phyloP scores from a whole-genome alignment of 2,329 filamentous ascomycete species.

The Daldinia eschscholtzii region DNA sequence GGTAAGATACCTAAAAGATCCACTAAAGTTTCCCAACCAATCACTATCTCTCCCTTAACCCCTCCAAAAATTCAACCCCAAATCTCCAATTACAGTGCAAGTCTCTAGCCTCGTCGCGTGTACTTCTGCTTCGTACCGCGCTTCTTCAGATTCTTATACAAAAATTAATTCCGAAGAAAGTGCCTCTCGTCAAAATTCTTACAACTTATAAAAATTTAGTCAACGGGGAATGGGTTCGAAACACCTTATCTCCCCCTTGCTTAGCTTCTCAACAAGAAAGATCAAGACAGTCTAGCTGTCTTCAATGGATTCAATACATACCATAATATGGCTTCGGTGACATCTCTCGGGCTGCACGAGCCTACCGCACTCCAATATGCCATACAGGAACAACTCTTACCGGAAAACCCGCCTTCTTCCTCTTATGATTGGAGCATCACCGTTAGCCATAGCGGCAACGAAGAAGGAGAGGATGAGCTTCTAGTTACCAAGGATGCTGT shows the following conservation, averaged over 20 bases:
- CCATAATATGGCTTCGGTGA: conserved; percentile 86
- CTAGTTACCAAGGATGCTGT: conserved; percentile 81
- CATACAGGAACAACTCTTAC: conserved; percentile 82
- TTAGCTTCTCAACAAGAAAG: conserved; percentile 12
- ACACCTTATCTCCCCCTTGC: neutral
- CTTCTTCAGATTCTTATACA: neutral
- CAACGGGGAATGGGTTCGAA: conserved; percentile 11
- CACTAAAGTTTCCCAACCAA: conserved; percentile 11
- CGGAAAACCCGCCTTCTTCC: conserved; percentile 72
- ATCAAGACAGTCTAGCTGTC: conserved; percentile 24
- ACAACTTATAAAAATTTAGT: conserved; percentile 4
- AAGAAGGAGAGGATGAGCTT: conserved; percentile 78
- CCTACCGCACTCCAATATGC: conserved; percentile 87
- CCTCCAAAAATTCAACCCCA: conserved; percentile 20
- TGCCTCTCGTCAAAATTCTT: conserved; percentile 5
- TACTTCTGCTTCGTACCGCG: conserved; percentile 6
- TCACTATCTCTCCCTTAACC: conserved; percentile 15
- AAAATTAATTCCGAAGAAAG: conserved; percentile 5
- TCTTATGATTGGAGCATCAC: conserved; percentile 82
- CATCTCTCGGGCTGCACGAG: conserved; percentile 90
- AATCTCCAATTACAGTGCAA: conserved; percentile 12
- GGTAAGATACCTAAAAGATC: conserved; percentile 1
- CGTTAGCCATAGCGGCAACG: conserved; percentile 56
- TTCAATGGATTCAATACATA: conserved; percentile 43
- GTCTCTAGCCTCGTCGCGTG: conserved; percentile 23